Evolutionary conservation across 306 rosid genomes (phyloP).

Genomic region (Astragalus glycyphyllos): DNA sequence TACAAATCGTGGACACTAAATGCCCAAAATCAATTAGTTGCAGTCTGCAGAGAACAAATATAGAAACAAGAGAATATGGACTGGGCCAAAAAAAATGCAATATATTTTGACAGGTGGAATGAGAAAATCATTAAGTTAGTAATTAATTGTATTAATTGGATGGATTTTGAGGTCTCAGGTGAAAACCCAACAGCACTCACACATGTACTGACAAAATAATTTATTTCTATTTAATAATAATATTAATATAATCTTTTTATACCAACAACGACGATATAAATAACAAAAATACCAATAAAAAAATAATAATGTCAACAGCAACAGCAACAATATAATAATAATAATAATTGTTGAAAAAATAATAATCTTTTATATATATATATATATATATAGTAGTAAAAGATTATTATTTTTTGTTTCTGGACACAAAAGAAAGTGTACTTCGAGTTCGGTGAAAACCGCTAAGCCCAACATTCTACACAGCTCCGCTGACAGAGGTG

Average conservation of each 20-base stretch:
- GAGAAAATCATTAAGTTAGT: conserved; percentile 32
- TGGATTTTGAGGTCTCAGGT: conserved; percentile 41
- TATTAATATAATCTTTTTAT: neutral
- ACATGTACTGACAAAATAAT: neutral
- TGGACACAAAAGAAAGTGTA: conserved; percentile 29
- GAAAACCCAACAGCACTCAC: conserved; percentile 21
- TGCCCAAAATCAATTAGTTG: conserved; percentile 38
- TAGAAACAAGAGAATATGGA: conserved; percentile 41
- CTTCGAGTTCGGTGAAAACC: conserved; percentile 21
- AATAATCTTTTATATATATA: neutral
- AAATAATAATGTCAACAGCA: too few species aligned
- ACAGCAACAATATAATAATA: neutral
- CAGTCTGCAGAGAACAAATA: conserved; percentile 15
- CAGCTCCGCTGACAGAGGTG: neutral
- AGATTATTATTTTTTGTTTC: too few species aligned
- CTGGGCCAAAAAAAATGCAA: conserved; percentile 44
- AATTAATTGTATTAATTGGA: conserved; percentile 44
- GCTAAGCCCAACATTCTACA: too few species aligned
- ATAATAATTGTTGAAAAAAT: neutral
- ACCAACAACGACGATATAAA: neutral
- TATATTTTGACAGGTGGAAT: conserved; percentile 41
- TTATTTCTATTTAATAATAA: conserved; percentile 33
- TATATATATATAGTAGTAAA: too few species aligned
- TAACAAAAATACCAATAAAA: neutral
- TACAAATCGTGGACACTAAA: conserved; percentile 36